Evolutionary conservation across 75 land plant species (phyloP).

Genomic region (Pinus tabuliformis): DNA sequence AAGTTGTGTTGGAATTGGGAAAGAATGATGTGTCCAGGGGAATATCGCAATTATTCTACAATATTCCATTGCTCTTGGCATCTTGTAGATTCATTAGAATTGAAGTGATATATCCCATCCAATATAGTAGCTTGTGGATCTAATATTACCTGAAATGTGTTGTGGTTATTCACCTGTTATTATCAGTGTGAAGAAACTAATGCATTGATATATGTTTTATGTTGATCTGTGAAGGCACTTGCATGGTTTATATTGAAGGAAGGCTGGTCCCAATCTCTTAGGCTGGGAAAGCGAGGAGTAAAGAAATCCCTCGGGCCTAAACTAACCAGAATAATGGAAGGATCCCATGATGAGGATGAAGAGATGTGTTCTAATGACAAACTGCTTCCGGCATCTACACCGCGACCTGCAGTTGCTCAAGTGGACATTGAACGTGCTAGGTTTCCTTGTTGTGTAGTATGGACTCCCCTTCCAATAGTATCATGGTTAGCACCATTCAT

Average conservation of each 20-base stretch:
- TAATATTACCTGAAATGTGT: too few species aligned
- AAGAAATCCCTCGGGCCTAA: conserved; percentile 1
- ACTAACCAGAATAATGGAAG: conserved; percentile 10
- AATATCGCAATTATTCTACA: too few species aligned
- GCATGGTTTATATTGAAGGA: conserved; percentile 1
- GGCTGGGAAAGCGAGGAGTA: conserved; percentile 12
- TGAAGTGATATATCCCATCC: too few species aligned
- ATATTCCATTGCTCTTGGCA: too few species aligned
- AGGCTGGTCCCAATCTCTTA: neutral
- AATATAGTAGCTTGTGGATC: too few species aligned
- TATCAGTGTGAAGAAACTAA: neutral
- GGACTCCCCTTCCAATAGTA: conserved; percentile 92
- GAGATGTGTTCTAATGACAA: conserved; percentile 9
- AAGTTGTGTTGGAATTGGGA: too few species aligned
- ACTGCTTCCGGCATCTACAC: neutral
- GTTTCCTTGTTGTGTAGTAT: conserved; percentile 88
- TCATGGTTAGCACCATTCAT: conserved; percentile 92
- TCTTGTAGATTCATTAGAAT: too few species aligned
- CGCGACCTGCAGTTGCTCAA: conserved; percentile 5
- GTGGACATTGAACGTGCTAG: conserved; percentile 52
- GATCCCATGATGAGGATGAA: conserved; percentile 10
- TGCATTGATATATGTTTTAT: neutral
- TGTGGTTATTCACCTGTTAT: neutral
- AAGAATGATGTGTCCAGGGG: too few species aligned
- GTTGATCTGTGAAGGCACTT: conserved; percentile 4